Conservation (phyloP, 2,329 filamentous ascomycete genomes). For the Beauveria scarabaeidicola region DNA sequence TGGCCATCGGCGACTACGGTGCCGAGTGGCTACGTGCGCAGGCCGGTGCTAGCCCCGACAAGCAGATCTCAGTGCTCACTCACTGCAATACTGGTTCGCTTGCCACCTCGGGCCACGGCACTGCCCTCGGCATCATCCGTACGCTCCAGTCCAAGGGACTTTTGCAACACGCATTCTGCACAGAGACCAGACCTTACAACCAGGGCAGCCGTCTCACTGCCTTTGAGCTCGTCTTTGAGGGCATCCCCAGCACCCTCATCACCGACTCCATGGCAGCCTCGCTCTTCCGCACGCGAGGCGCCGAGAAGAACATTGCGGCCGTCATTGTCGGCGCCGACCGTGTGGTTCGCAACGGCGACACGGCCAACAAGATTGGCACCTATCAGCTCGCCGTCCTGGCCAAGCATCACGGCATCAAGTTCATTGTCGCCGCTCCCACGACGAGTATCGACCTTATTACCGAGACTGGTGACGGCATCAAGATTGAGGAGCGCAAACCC, state of each 20-base stretch:
- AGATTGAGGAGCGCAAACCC: constrained; percentile 78
- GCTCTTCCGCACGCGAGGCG: constrained; percentile 58
- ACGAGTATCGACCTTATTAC: constrained; percentile 89
- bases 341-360: constrained; percentile 93
- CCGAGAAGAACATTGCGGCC: constrained; percentile 62
- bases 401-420: constrained; percentile 79
- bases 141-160: constrained; percentile 59
- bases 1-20: constrained; percentile 73
- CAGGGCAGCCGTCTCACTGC: constrained; percentile 91
- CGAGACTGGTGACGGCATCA: constrained; percentile 66
- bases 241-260: constrained; percentile 82
- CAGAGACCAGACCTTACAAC: constrained; percentile 95
- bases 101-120: constrained; percentile 95
- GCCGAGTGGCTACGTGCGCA: constrained; percentile 72
- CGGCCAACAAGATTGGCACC: constrained; percentile 97
- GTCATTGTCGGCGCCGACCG: constrained; percentile 93
- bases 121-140: constrained; percentile 87
- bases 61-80: constrained; percentile 70
- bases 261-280: constrained; percentile 96
- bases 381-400: constrained; percentile 90
- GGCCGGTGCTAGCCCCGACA: constrained; percentile 35
- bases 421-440: constrained; percentile 87
- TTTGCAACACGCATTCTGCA: constrained; percentile 84
- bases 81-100: constrained; percentile 98
- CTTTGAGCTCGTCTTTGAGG: constrained; percentile 91